Evolutionary conservation across 768 basidiomycete genomes (phyloP).

Genomic region (Leccinum subtestaceum): DNA sequence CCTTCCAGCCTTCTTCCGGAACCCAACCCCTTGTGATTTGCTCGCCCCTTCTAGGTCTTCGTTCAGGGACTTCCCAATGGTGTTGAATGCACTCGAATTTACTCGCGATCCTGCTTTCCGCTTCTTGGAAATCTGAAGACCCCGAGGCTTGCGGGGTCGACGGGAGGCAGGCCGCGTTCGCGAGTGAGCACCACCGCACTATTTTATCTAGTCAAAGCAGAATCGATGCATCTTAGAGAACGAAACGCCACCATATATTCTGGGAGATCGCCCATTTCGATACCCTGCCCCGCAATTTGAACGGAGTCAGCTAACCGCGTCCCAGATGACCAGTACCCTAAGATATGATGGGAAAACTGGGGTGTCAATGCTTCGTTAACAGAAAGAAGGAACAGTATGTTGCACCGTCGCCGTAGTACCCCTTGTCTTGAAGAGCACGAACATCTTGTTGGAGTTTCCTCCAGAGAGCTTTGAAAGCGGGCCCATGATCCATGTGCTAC

Average conservation of each 20-base stretch:
- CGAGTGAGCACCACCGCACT: slow-evolving; percentile 82
- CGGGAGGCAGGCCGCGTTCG: slow-evolving; percentile 53
- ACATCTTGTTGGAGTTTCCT: slow-evolving; percentile 63
- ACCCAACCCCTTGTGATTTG: slow-evolving; percentile 54
- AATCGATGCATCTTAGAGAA: neutral
- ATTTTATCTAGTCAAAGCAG: neutral
- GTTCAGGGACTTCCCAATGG: slow-evolving; percentile 53
- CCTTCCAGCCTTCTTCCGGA: slow-evolving; percentile 72
- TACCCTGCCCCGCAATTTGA: slow-evolving; percentile 47
- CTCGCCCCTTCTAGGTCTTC: slow-evolving; percentile 36
- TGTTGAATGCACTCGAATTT: slow-evolving; percentile 55
- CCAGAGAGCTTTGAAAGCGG: slow-evolving; percentile 76
- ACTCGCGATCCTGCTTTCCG: slow-evolving; percentile 74
- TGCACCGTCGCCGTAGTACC: slow-evolving; percentile 81
- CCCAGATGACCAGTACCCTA: slow-evolving; percentile 84
- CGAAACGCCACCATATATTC: slow-evolving; percentile 62
- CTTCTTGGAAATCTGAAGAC: slow-evolving; percentile 60
- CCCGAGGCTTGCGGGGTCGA: slow-evolving; percentile 49
- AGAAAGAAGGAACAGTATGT: neutral
- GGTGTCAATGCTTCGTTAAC: slow-evolving; percentile 7
- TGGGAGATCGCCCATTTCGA: slow-evolving; percentile 59
- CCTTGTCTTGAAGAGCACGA: slow-evolving; percentile 62
- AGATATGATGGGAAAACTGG: neutral
- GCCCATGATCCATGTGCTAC: slow-evolving; percentile 80
- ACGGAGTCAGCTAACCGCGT: slow-evolving; percentile 65